Conservation (phyloP, 1,284 basidiomycete species). For the Sporisorium sorghi region DNA sequence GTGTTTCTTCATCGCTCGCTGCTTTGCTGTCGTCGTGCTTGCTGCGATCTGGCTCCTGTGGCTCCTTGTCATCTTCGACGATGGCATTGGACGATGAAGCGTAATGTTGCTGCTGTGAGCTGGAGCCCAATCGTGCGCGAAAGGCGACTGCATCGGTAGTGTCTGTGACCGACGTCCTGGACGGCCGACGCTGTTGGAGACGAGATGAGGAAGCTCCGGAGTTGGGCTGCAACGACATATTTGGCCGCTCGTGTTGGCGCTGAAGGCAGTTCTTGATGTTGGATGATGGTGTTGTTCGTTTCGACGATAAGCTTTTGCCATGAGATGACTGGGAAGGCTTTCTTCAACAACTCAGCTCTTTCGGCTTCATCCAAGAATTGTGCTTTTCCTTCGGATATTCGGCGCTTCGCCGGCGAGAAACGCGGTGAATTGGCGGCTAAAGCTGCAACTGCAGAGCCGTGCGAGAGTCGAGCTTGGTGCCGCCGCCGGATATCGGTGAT, state of each 20-base stretch:
- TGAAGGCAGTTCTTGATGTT: too few species aligned
- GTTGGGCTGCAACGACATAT: constrained; percentile 14
- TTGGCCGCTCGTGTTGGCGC: not conserved
- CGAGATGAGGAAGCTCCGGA: constrained; percentile 1
- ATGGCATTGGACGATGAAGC: constrained; percentile 6
- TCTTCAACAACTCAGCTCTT: too few species aligned
- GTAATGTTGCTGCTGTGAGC: constrained; percentile 5
- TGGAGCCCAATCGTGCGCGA: constrained; percentile 17
- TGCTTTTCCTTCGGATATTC: constrained; percentile 1
- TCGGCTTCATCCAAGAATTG: too few species aligned
- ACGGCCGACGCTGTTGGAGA: constrained; percentile 27
- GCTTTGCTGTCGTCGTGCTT: constrained; percentile 26
- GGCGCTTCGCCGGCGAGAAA: constrained; percentile 8
- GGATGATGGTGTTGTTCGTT: not conserved
- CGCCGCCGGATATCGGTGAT: not conserved
- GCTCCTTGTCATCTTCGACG: constrained; percentile 19
- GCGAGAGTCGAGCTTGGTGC: not conserved
- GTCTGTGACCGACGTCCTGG: constrained; percentile 23
- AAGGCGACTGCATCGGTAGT: constrained; percentile 18
- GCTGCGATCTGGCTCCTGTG: constrained; percentile 11
- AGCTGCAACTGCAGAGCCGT: not conserved
- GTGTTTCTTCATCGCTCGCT: constrained; percentile 19
- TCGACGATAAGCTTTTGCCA: not conserved
- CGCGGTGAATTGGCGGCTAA: constrained; percentile 2
- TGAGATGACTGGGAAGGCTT: too few species aligned